Conservation (phyloP, 257 asterid species). For the Forsythia viridissima region DNA sequence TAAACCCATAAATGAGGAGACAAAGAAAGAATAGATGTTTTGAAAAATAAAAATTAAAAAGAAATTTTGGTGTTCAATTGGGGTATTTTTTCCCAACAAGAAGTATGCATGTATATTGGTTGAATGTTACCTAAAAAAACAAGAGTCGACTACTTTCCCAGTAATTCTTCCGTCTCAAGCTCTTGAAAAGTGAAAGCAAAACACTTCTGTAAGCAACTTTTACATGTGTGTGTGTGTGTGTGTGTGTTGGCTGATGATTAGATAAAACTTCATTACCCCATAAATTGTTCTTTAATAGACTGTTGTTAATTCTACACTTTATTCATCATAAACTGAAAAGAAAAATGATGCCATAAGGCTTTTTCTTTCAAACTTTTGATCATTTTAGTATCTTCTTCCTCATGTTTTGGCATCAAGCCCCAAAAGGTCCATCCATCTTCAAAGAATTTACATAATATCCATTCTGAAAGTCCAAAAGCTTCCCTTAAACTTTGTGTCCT, state of each 20-base stretch:
- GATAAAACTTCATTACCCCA: not conserved
- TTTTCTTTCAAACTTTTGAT: slow-evolving; percentile 29
- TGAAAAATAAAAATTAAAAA: too few species aligned
- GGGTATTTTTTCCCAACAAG: too few species aligned
- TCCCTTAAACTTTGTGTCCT: not conserved
- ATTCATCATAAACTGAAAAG: not conserved
- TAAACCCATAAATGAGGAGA: too few species aligned
- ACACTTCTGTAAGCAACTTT: not conserved
- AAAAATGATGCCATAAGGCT: slow-evolving; percentile 34
- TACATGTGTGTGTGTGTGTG: not conserved
- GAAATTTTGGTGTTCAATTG: too few species aligned
- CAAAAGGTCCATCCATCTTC: not conserved
- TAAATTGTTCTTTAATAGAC: not conserved
- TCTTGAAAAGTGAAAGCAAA: not conserved
- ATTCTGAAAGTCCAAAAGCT: not conserved
- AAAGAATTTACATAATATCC: not conserved
- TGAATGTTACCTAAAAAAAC: slow-evolving; percentile 38
- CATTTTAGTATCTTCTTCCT: slow-evolving; percentile 33
- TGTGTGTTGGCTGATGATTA: slow-evolving; percentile 10
- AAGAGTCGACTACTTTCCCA: slow-evolving; percentile 12
- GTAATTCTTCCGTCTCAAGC: slow-evolving; percentile 19
- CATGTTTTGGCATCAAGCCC: slow-evolving; percentile 28
- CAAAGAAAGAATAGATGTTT: too few species aligned
- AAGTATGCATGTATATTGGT: slow-evolving; percentile 7
- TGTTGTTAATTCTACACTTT: slow-evolving; percentile 4